A percentile compares a stretch with the other conserved stretches of the same genome.
Conservation (phyloP, 345 rosid species). For the Murraya koenigii region DNA sequence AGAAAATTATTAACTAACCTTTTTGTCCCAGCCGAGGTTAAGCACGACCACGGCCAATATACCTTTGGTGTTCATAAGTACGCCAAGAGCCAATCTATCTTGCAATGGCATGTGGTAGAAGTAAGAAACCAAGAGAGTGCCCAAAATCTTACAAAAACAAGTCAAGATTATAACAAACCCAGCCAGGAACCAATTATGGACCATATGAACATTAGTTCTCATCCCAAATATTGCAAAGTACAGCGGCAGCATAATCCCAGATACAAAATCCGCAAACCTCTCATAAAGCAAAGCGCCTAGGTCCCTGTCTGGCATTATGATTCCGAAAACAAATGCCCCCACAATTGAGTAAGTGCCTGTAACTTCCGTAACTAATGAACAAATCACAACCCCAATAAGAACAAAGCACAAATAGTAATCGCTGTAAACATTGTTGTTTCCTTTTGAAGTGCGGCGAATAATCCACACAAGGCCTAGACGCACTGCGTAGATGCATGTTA, state of each 20-base stretch:
- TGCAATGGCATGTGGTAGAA: constrained; percentile 18
- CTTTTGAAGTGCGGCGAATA: constrained; percentile 20
- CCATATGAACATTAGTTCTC: background rate
- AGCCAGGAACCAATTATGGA: background rate
- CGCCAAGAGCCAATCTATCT: constrained; percentile 42
- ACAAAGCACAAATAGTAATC: constrained; percentile 43
- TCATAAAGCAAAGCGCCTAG: constrained; percentile 32
- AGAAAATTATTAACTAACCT: constrained; percentile 9
- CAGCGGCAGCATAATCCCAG: constrained; percentile 41
- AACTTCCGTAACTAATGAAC: constrained; percentile 30
- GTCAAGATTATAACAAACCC: constrained; percentile 12
- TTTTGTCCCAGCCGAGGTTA: constrained; percentile 31
- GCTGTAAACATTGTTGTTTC: constrained; percentile 21
- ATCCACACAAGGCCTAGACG: constrained; percentile 44
- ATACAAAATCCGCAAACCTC: constrained; percentile 36
- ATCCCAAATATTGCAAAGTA: constrained; percentile 33
- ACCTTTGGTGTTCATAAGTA: constrained; percentile 58
- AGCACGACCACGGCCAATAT: constrained; percentile 36
- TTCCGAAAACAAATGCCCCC: constrained; percentile 54
- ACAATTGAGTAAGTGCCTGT: constrained; percentile 37
- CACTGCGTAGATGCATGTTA: constrained; percentile 32
- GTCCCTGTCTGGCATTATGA: constrained; percentile 37
- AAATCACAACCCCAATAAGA: constrained; percentile 33
- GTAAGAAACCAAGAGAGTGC: constrained; percentile 29
- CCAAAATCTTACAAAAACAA: constrained; percentile 26